These are phyloP conservation scores for Myriosclerotinia scirpicola DNA, from an alignment of 2,329 filamentous ascomycete species.

Conservation along the genomic window DNA sequence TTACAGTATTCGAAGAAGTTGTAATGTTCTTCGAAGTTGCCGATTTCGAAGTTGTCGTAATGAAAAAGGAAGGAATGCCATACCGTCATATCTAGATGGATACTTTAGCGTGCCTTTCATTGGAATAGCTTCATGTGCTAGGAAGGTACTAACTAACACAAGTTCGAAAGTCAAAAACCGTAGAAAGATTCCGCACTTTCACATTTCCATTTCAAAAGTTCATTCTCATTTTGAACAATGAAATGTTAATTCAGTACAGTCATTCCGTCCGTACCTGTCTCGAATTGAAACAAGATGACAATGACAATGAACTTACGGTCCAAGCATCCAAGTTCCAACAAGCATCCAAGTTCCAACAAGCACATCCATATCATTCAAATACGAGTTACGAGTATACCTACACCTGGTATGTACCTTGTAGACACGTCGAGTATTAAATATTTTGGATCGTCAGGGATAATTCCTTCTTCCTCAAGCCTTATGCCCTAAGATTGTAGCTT, in stretches of 20 bases:
- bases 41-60: not conserved
- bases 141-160: not conserved
- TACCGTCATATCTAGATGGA: constrained; percentile 1
- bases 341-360: too few species aligned
- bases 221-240: not conserved
- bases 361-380: not conserved
- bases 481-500: too few species aligned
- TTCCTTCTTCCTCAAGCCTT: not conserved
- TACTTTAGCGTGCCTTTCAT: not conserved
- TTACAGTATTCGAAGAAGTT: not conserved
- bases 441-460: constrained; percentile 10
- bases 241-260: not conserved
- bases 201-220: not conserved
- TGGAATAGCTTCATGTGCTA: constrained; percentile 15
- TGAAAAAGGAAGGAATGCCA: not conserved
- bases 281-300: not conserved
- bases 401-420: too few species aligned
- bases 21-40: not conserved
- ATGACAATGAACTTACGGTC: not conserved
- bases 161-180: not conserved
- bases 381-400: too few species aligned
- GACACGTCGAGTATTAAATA: too few species aligned
- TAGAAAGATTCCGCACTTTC: not conserved
- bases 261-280: too few species aligned
- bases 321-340: too few species aligned